Evolutionary conservation across 768 basidiomycete genomes (phyloP), one percentile per base, ranked within the genome.

Genomic region (Suillus variegatus): DNA sequence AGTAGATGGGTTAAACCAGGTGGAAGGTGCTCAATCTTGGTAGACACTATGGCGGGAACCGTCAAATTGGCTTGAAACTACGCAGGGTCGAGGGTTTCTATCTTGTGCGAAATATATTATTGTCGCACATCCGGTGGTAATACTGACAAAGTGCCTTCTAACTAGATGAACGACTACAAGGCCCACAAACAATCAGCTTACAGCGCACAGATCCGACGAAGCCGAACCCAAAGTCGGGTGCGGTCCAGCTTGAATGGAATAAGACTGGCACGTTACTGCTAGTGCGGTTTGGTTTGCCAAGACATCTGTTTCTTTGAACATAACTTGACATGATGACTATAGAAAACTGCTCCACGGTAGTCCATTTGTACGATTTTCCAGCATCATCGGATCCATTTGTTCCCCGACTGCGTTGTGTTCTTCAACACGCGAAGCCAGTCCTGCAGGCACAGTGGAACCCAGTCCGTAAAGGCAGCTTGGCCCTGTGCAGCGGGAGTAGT

Each of bases 1-100:
- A 67, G 89, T 77, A 3, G 22, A 38, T 65, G 8, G 7, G 14
- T 64, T 25, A 41, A 25, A 55, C 18, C 28, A 60, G 18, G 10
- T 4, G 3, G 25, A 43, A 43, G 25, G 43, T 60, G 6, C 71
- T 46, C 41, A 60, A 52, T 63, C 25, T 32, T 43, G 62, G 66
- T 72, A 97, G 95, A 84, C 77, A 13, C 79, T 93, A 14, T 98
- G 95, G 95, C 84, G 88, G 65, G 95, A 98, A 74, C 94, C 95
- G 2, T 70, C 82, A 0, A 88, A 88, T 67, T 98, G 95, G 95
- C 77, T 94, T 49, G 91, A 91, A 74, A 82, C 88, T 1, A 94
- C 93, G 0, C 86, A 90, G 71, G 93, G 92, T 35, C 86, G 90
- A 63, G 95, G 95, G 6, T 95, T 96, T 74, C 80, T 97, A 32